These are phyloP conservation scores for Acorus calamus DNA, from an alignment of 106 monocot genomes.

Conservation along the genomic window DNA sequence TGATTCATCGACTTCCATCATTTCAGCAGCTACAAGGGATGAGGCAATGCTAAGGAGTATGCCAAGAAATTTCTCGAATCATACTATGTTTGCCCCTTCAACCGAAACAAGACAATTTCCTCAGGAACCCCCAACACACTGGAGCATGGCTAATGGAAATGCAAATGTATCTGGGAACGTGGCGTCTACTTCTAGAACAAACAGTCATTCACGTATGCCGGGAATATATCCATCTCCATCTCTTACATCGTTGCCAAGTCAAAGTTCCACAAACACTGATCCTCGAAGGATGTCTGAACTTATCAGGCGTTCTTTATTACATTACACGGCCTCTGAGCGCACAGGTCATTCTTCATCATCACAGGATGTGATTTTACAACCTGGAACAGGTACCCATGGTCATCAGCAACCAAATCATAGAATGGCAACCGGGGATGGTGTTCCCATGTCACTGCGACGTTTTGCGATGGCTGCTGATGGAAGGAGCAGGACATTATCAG, in stretches of 20 bases:
- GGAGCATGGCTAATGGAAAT: conserved; percentile 25
- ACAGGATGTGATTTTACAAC: conserved; percentile 18
- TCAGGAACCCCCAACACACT: conserved; percentile 30
- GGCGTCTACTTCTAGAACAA: conserved; percentile 23
- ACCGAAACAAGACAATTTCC: conserved; percentile 19
- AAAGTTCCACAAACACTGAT: conserved; percentile 18
- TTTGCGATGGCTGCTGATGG: conserved; percentile 36
- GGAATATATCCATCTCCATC: conserved; percentile 18
- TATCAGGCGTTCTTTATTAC: conserved; percentile 12
- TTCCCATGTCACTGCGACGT: conserved; percentile 38
- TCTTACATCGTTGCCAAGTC: conserved; percentile 26
- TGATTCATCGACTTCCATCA: conserved; percentile 20
- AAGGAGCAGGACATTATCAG: conserved; percentile 53
- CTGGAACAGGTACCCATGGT: conserved; percentile 12
- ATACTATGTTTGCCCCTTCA: conserved; percentile 14
- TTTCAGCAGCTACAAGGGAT: conserved; percentile 21
- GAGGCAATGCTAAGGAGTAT: conserved; percentile 19
- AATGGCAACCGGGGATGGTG: conserved; percentile 33
- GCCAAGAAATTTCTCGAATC: conserved; percentile 12
- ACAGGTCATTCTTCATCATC: conserved; percentile 20
- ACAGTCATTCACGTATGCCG: conserved; percentile 8
- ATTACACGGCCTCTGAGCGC: conserved; percentile 19
- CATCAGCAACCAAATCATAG: conserved; percentile 33
- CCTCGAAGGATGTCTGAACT: conserved; percentile 28
- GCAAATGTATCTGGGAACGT: conserved; percentile 18